Conservation (phyloP, 75 land plant genomes). For the Pinus taeda region DNA sequence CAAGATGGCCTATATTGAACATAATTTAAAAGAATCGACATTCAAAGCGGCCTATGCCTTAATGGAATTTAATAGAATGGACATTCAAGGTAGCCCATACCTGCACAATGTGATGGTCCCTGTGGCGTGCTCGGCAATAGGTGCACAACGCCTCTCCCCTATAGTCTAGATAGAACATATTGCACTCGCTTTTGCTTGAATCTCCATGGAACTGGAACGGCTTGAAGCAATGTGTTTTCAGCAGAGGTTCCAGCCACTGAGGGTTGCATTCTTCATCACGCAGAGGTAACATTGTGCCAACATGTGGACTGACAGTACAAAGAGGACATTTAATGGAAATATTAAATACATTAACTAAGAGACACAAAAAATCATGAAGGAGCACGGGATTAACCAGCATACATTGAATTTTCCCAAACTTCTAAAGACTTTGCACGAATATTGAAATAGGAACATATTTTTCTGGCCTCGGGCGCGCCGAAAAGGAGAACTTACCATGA, state of each 20-base stretch:
- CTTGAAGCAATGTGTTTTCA: conserved; percentile 44
- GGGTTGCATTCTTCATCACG: conserved; percentile 38
- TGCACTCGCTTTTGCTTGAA: conserved; percentile 65
- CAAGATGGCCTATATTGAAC: not conserved
- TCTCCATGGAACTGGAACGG: conserved; percentile 41
- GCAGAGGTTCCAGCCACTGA: conserved; percentile 58
- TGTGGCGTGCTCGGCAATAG: conserved; percentile 47
- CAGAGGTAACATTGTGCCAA: conserved; percentile 35
- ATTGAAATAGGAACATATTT: not conserved
- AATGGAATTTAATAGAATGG: too few relatives aligned
- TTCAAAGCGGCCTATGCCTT: too few relatives aligned
- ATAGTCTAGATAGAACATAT: conserved; percentile 71
- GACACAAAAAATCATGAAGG: not conserved
- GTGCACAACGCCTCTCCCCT: conserved; percentile 56
- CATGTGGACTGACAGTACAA: conserved; percentile 13
- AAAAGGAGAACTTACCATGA: conserved; percentile 32
- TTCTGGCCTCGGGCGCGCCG: too few relatives aligned
- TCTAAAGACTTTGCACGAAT: not conserved
- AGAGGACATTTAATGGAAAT: not conserved
- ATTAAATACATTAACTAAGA: not conserved
- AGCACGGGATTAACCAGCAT: not conserved
- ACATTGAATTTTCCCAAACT: not conserved
- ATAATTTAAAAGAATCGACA: not conserved
- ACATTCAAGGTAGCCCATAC: conserved; percentile 6
- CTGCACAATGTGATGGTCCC: conserved; percentile 66